Evolutionary conservation across 2,329 filamentous ascomycete genomes (phyloP), one percentile per base, ranked within the genome.

Genomic region (Elsinoe ampelina): DNA sequence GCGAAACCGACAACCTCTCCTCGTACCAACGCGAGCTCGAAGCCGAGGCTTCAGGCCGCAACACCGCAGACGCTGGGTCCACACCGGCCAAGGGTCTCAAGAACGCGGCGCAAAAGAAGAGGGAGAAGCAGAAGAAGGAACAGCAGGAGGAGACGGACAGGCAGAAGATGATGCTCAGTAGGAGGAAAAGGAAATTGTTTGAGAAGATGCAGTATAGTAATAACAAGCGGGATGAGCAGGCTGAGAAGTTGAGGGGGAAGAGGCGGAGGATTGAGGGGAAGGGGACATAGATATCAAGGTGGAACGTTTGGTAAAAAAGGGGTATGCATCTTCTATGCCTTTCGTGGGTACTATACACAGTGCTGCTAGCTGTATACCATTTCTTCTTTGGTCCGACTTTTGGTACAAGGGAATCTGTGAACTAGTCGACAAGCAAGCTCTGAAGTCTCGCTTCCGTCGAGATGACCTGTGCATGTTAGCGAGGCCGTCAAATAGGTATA

Each of bases 161-260:
- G 61, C 86, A 89, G 70, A 96, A 95, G 82, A 93, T 95, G 76
- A 98, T 98, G 93, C 85, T 97, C 78, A 88, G 87, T 72, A 88
- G 95, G 73, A 93, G 95, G 82, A 98, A 97, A 84, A 81, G 93
- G 67, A 96, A 96, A 83, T 77, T 96, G 67, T 86, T 92, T 63
- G 93, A 97, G 78, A 93, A 96, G 77, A 98, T 98, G 89, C 80
- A 90, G 68, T 95, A 95, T 74, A 90, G 84, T 61, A 95, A 96
- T 73, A 91, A 86, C 75, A 91, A 93, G 80, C 88, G 89, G 78
- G 92, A 92, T 63, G 86, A 84, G 22, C 89, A 95, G 75, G 88
- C 92, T 48, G 86, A 92, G 76, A 87, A 85, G 74, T 75, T 98
- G 70, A 81, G 91, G 64, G 81, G 80, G 58, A 98, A 98, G 85